Conservation (phyloP, 2,329 filamentous ascomycete genomes). For the Emericellopsis atlantica region DNA sequence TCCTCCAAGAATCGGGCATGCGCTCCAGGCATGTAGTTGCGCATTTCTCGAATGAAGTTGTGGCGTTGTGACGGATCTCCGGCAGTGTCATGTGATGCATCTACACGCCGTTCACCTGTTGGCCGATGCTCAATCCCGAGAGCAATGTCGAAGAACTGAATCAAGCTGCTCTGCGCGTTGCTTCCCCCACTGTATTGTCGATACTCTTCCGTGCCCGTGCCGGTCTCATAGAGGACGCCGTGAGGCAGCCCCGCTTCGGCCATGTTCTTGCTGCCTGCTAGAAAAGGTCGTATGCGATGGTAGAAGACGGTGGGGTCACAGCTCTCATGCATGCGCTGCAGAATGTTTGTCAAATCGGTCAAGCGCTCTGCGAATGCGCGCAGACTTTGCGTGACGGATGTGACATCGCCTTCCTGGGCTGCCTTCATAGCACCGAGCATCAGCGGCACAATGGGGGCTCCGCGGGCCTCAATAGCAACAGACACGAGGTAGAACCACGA, state of each 20-base stretch:
- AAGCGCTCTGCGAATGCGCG: slow-evolving; percentile 73
- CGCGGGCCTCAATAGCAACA: slow-evolving; percentile 87
- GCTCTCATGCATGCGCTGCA: slow-evolving; percentile 87
- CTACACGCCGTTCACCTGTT: slow-evolving; percentile 55
- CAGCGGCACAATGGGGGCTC: slow-evolving; percentile 72
- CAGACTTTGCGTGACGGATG: slow-evolving; percentile 66
- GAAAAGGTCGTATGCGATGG: slow-evolving; percentile 86
- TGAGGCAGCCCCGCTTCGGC: slow-evolving; percentile 78
- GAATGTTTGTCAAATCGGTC: slow-evolving; percentile 66
- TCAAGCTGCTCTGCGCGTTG: slow-evolving; percentile 92
- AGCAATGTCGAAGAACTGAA: slow-evolving; percentile 93
- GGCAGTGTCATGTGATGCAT: slow-evolving; percentile 9
- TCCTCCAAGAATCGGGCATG: slow-evolving; percentile 84
- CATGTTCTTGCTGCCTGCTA: slow-evolving; percentile 98
- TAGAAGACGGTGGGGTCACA: slow-evolving; percentile 95
- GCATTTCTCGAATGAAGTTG: slow-evolving; percentile 96
- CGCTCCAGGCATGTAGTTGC: slow-evolving; percentile 87
- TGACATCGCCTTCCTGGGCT: slow-evolving; percentile 55
- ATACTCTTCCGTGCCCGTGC: slow-evolving; percentile 53
- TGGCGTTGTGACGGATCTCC: slow-evolving; percentile 25
- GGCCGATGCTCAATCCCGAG: slow-evolving; percentile 84
- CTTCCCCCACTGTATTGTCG: slow-evolving; percentile 86
- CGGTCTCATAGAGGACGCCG: slow-evolving; percentile 80
- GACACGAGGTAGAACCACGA: slow-evolving; percentile 98
- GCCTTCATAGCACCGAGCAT: slow-evolving; percentile 83